Conservation (phyloP, 73 alveolate genomes). For the Symbiodinium pilosum region DNA sequence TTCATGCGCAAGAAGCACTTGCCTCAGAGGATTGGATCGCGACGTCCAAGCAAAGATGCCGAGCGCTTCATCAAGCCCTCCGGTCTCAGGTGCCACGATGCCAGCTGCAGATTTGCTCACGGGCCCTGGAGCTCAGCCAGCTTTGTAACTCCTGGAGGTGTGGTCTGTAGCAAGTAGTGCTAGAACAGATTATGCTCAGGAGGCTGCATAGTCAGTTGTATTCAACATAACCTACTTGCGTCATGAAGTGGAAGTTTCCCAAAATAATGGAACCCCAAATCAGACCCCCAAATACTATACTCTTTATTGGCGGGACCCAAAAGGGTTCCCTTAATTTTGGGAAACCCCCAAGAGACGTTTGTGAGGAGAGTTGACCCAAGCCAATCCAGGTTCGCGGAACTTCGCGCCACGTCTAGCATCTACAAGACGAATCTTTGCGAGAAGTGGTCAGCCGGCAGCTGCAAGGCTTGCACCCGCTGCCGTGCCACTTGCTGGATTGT, state of each 20-base stretch:
- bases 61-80: no score
- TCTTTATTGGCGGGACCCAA: no score
- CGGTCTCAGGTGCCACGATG: constrained; percentile 29
- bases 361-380: neutral
- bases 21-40: neutral
- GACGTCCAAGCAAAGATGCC: neutral
- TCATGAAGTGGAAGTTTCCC: neutral
- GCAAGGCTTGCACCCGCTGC: constrained; percentile 5
- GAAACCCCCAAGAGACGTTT: no score
- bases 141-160: no score
- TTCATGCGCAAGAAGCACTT: constrained; percentile 37
- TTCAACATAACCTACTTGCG: neutral
- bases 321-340: no score
- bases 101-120: constrained; percentile 79
- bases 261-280: no score
- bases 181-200: no score
- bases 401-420: constrained; percentile 64
- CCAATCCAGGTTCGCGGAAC: constrained; percentile 22
- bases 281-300: no score
- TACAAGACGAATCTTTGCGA: constrained; percentile 76
- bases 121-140: neutral
- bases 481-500: no score
- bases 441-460: constrained; percentile 34
- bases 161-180: no score
- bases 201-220: no score